Evolutionary conservation across 176 grass and related monocot genomes (phyloP).

Genomic region (barley (Hordeum vulgare)): DNA sequence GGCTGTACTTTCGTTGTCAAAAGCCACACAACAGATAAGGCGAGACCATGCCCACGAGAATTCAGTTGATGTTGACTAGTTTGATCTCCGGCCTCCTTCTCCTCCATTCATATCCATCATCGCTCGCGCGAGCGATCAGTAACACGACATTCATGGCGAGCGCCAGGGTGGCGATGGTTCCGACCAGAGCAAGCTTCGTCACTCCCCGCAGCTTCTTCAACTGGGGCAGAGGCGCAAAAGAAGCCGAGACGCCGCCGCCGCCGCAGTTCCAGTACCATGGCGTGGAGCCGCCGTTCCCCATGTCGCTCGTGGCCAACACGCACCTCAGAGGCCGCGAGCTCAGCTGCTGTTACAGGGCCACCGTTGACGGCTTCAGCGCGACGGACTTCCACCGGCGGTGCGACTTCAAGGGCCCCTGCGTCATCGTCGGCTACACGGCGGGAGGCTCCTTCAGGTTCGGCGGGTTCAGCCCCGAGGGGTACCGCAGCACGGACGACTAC

Average conservation of each 20-base stretch:
- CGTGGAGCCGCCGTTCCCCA: constrained; percentile 52
- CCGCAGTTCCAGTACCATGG: constrained; percentile 54
- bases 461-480: constrained; percentile 84
- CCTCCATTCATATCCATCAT: background rate
- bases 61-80: background rate
- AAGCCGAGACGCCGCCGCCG: background rate
- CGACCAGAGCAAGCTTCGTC: constrained; percentile 29
- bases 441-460: constrained; percentile 43
- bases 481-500: constrained; percentile 93
- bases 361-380: constrained; percentile 69
- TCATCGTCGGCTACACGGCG: constrained; percentile 52
- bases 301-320: constrained; percentile 57
- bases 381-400: constrained; percentile 62
- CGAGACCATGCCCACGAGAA: background rate
- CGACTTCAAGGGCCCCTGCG: constrained; percentile 94
- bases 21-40: constrained; percentile 3
- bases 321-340: constrained; percentile 75
- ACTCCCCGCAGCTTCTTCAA: constrained; percentile 53
- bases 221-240: constrained; percentile 48
- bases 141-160: constrained; percentile 19
- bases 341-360: constrained; percentile 77
- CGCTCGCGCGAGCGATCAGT: background rate
- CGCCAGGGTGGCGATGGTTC: background rate
- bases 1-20: background rate
- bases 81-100: background rate